These are phyloP conservation scores for Mucor irregularis DNA, from an alignment of 371 early-diverging fungal genomes.

Conservation along the genomic window DNA sequence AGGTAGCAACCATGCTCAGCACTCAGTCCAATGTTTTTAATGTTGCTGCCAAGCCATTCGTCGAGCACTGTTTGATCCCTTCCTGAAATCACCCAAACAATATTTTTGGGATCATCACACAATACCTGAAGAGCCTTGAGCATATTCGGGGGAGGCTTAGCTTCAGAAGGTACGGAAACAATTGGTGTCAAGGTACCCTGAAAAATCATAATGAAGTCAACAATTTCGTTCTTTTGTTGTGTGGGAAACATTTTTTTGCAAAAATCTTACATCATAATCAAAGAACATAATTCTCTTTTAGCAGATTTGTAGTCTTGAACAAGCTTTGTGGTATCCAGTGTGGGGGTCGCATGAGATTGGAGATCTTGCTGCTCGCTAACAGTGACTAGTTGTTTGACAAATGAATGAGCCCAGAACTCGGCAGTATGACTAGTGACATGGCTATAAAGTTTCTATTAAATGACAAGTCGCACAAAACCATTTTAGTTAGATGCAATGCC, in stretches of 20 bases:
- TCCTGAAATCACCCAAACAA: conserved; percentile 90
- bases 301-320: conserved; percentile 46
- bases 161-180: conserved; percentile 67
- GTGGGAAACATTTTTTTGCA: not conserved
- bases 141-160: conserved; percentile 67
- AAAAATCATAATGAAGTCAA: not conserved
- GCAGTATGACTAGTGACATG: conserved; percentile 88
- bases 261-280: conserved; percentile 80
- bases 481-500: not conserved
- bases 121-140: conserved; percentile 59
- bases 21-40: conserved; percentile 77
- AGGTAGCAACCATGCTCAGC: conserved; percentile 73
- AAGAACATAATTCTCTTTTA: conserved; percentile 74
- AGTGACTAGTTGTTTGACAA: conserved; percentile 63
- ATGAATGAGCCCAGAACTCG: conserved; percentile 86
- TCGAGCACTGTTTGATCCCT: conserved; percentile 83
- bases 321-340: conserved; percentile 49
- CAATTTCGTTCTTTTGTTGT: not conserved
- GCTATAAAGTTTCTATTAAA: conserved; percentile 69
- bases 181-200: conserved; percentile 82
- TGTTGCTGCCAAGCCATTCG: conserved; percentile 75
- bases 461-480: not conserved
- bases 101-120: conserved; percentile 73
- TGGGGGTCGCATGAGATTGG: conserved; percentile 65
- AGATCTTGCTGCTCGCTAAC: conserved; percentile 40